phyloP scores from a whole-genome alignment of 371 early-diverging fungal genomes.

The Catenaria anguillulae region DNA sequence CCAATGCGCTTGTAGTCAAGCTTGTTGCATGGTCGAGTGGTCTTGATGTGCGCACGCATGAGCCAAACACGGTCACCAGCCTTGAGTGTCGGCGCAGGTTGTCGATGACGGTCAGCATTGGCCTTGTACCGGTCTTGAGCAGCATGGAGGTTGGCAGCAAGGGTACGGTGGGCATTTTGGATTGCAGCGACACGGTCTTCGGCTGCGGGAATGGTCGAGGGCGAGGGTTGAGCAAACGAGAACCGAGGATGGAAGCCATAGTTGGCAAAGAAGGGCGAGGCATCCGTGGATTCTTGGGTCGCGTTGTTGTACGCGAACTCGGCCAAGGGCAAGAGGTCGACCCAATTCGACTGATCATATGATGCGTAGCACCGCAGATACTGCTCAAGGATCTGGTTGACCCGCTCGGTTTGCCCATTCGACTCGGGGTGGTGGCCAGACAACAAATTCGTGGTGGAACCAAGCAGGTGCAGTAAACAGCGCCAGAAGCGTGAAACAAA shows the following conservation, averaged over 20 bases:
- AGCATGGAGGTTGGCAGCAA: too few species aligned
- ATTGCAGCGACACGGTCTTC: too few species aligned
- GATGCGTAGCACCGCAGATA: constrained; percentile 20
- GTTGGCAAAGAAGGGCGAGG: constrained; percentile 13
- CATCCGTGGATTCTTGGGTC: constrained; percentile 9
- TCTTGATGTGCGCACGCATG: too few species aligned
- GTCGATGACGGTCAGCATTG: too few species aligned
- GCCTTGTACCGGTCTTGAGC: too few species aligned
- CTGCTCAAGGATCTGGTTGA: constrained; percentile 22
- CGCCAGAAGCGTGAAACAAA: constrained; percentile 27
- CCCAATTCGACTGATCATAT: constrained; percentile 22
- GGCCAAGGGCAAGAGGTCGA: constrained; percentile 15
- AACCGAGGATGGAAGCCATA: not conserved
- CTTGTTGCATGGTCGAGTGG: too few species aligned
- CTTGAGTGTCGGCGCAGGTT: too few species aligned
- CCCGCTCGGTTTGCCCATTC: constrained; percentile 33
- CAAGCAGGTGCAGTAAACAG: constrained; percentile 12
- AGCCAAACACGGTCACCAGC: too few species aligned
- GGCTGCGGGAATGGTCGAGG: too few species aligned
- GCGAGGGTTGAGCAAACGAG: not conserved
- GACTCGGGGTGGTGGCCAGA: constrained; percentile 33
- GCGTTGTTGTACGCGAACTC: constrained; percentile 26
- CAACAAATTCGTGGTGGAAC: constrained; percentile 15
- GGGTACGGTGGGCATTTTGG: too few species aligned
- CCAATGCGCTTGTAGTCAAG: too few species aligned